These are phyloP conservation scores for Leptodontidium sp. DNA, from an alignment of 2,329 filamentous ascomycete species.

Conservation along the genomic window DNA sequence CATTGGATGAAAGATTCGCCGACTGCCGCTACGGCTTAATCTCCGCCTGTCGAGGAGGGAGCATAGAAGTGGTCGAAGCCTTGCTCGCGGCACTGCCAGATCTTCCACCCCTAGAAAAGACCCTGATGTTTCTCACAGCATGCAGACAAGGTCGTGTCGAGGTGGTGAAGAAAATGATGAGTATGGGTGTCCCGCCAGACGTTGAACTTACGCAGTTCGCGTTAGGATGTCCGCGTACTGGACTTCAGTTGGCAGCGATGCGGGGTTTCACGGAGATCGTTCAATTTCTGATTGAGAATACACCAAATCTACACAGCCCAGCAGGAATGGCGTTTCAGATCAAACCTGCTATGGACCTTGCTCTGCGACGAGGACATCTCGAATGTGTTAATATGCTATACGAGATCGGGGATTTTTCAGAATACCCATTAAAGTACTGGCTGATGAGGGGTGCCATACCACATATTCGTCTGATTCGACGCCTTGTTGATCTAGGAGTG, in stretches of 20 bases:
- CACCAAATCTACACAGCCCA: background rate
- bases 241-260: constrained; percentile 9
- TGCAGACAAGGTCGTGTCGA: background rate
- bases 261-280: background rate
- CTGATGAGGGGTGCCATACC: background rate
- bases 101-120: background rate
- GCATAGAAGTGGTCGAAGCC: background rate
- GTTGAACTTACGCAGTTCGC: background rate
- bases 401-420: background rate
- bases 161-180: constrained; percentile 1
- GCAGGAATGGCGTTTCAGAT: background rate
- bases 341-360: background rate
- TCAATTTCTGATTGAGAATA: constrained; percentile 7
- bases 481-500: background rate
- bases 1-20: background rate
- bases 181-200: background rate
- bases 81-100: background rate
- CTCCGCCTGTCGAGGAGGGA: background rate
- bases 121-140: background rate
- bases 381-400: background rate
- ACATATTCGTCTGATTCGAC: background rate
- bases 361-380: background rate
- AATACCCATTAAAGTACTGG: background rate
- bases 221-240: background rate
- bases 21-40: background rate